These are phyloP conservation scores for Capsicum rhomboideum DNA, from an alignment of 257 asterid species.

Conservation along the genomic window DNA sequence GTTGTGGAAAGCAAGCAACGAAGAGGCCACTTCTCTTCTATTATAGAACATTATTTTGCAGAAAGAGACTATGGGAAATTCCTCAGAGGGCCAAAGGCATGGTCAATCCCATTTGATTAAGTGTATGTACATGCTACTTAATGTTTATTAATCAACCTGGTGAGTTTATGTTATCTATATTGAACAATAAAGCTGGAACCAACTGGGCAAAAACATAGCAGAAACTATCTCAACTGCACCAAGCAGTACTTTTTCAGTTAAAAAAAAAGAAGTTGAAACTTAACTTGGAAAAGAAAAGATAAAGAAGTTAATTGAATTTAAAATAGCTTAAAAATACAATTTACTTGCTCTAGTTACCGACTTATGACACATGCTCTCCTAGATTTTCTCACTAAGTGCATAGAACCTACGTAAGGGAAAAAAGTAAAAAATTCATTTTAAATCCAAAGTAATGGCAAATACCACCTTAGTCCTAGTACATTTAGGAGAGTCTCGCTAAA, in stretches of 20 bases:
- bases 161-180: not conserved
- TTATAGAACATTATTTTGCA: not conserved
- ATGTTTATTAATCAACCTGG: not conserved
- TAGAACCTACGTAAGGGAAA: not conserved
- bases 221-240: not conserved
- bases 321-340: not conserved
- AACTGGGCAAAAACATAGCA: not conserved
- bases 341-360: not conserved
- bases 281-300: not conserved
- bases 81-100: not conserved
- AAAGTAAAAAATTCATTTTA: not conserved
- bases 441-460: not conserved
- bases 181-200: not conserved
- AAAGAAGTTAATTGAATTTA: not conserved
- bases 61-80: not conserved
- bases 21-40: not conserved
- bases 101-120: not conserved
- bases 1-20: not conserved
- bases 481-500: not conserved
- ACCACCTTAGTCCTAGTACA: not conserved
- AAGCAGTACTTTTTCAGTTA: not conserved
- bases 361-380: not conserved
- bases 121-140: not conserved
- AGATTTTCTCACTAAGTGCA: not conserved
- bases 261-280: not conserved